Evolutionary conservation across 495 filamentous ascomycete species (phyloP).

Genomic region (Hypoxylon trugodes): DNA sequence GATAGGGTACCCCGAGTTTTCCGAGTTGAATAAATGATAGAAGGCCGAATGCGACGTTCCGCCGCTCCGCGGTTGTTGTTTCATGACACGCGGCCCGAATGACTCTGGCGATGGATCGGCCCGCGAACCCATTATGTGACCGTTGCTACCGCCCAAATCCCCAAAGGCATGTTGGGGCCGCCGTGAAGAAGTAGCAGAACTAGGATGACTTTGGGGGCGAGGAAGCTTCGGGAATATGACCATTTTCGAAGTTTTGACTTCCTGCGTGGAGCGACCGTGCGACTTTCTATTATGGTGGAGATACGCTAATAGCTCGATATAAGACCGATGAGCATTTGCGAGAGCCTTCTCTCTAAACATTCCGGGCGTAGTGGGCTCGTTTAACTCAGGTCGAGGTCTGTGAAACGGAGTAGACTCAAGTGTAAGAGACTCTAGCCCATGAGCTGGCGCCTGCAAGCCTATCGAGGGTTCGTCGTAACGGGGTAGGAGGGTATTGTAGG

Average conservation of each 20-base stretch:
- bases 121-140: constrained; percentile 13
- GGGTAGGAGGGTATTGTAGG: constrained; percentile 27
- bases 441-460: constrained; percentile 43
- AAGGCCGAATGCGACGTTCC: constrained; percentile 26
- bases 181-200: constrained; percentile 20
- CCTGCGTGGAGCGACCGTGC: constrained; percentile 40
- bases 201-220: constrained; percentile 39
- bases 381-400: constrained; percentile 6
- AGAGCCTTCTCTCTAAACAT: constrained; percentile 84
- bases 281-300: constrained; percentile 70
- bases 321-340: constrained; percentile 85
- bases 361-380: constrained; percentile 53
- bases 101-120: constrained; percentile 33
- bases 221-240: constrained; percentile 59
- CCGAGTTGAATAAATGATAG: constrained; percentile 36
- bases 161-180: constrained; percentile 22
- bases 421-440: constrained; percentile 50
- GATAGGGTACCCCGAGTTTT: constrained; percentile 20
- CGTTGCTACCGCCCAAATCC: not conserved
- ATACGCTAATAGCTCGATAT: constrained; percentile 82
- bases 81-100: constrained; percentile 21
- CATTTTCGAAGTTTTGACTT: constrained; percentile 48
- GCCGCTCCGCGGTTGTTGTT: constrained; percentile 28
- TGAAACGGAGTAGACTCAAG: constrained; percentile 41
- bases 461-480: constrained; percentile 32